Evolutionary conservation across 139 green algal species (phyloP).

Genomic region (Coelastrella sp.): DNA sequence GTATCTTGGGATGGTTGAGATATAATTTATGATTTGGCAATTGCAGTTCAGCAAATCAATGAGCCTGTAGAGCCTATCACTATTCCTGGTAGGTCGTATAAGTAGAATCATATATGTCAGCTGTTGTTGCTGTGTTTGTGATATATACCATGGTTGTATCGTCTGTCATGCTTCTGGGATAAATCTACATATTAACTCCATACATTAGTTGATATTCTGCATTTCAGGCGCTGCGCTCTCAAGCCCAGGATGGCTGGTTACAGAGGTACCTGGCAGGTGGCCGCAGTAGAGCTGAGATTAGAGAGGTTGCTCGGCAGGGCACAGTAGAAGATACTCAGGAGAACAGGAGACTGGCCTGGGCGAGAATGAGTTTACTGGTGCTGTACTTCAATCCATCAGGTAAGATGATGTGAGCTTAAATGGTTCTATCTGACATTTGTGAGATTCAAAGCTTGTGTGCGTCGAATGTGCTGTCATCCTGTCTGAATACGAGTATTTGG

Average conservation of each 20-base stretch:
- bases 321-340: constrained; percentile 62
- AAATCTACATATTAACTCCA: not conserved
- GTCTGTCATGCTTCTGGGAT: no score
- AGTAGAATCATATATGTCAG: no score
- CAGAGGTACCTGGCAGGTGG: constrained; percentile 58
- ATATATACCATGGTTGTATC: no score
- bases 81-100: no score
- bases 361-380: constrained; percentile 92
- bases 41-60: no score
- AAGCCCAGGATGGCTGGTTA: constrained; percentile 61
- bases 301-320: constrained; percentile 52
- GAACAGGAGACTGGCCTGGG: constrained; percentile 79
- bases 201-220: not conserved
- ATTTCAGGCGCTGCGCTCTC: constrained; percentile 55
- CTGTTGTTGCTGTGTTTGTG: no score
- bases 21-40: no score
- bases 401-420: not conserved
- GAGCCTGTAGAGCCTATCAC: no score
- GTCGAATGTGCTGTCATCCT: no score
- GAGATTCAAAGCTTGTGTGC: no score
- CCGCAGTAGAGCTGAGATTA: constrained; percentile 33
- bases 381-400: constrained; percentile 86
- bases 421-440: not conserved
- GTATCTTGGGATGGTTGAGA: no score
- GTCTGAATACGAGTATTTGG: no score